Percentiles rank a stretch among this genome's conserved stretches.
Evolutionary conservation across 2,329 filamentous ascomycete species (phyloP).

Genomic region (Anthostomella pinea): DNA sequence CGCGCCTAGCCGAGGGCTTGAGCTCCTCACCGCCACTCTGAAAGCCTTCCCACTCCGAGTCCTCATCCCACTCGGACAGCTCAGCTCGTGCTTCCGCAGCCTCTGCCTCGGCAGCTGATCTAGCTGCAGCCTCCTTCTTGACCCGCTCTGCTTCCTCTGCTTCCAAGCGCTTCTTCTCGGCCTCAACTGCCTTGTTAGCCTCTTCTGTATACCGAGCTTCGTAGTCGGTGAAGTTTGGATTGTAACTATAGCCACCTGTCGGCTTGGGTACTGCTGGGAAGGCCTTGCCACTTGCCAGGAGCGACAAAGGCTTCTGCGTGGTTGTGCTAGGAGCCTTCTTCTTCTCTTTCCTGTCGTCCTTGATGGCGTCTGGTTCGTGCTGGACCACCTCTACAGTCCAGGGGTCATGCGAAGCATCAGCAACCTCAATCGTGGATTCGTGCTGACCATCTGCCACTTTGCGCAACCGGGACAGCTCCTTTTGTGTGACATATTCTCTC

Average conservation of each 20-base stretch:
- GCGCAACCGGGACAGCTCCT: slow-evolving; percentile 76
- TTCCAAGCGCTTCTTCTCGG: slow-evolving; percentile 70
- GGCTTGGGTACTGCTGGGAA: slow-evolving; percentile 78
- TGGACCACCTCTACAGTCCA: slow-evolving; percentile 58
- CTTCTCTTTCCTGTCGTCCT: slow-evolving; percentile 43
- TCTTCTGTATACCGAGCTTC: slow-evolving; percentile 71
- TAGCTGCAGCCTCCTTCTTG: slow-evolving; percentile 64
- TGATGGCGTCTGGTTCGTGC: slow-evolving; percentile 25
- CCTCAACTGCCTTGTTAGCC: slow-evolving; percentile 73
- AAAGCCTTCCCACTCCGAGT: slow-evolving; percentile 87
- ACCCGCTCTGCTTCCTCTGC: slow-evolving; percentile 65
- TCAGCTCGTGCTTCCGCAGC: slow-evolving; percentile 66
- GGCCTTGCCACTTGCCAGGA: slow-evolving; percentile 77
- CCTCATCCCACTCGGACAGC: slow-evolving; percentile 73
- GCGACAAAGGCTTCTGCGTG: slow-evolving; percentile 72
- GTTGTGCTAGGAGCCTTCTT: slow-evolving; percentile 73
- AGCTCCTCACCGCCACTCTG: slow-evolving; percentile 77
- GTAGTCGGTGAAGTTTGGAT: slow-evolving; percentile 85
- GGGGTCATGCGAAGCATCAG: slow-evolving; percentile 72
- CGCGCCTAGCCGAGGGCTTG: slow-evolving; percentile 65
- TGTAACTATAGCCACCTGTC: slow-evolving; percentile 84
- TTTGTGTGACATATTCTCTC: slow-evolving; percentile 76
- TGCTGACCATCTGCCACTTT: slow-evolving; percentile 74
- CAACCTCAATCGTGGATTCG: slow-evolving; percentile 50
- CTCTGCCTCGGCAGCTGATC: slow-evolving; percentile 71